phyloP scores from a whole-genome alignment of 371 early-diverging fungal species.

The Smittium culicis region DNA sequence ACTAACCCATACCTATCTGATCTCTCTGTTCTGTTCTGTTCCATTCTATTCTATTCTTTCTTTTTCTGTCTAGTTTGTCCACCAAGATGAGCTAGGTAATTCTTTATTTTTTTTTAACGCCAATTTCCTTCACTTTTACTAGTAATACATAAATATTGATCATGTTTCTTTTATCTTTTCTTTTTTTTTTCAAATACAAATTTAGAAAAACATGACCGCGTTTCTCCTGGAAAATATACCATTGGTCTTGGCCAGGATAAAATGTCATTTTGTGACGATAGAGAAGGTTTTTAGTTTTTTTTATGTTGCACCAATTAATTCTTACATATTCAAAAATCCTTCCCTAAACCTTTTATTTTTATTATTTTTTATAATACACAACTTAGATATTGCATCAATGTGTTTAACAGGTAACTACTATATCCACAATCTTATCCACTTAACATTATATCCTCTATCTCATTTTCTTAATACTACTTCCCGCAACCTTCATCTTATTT shows the following conservation, averaged over 20 bases:
- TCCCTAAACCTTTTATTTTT: not conserved
- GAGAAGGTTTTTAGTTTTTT: conserved; percentile 46
- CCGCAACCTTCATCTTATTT: too few relatives aligned
- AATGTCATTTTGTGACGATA: conserved; percentile 91
- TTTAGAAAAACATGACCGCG: conserved; percentile 77
- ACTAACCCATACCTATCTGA: too few relatives aligned
- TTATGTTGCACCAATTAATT: not conserved
- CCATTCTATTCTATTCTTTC: too few relatives aligned
- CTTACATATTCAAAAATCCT: conserved; percentile 3
- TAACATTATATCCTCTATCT: too few relatives aligned
- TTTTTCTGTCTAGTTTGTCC: conserved; percentile 50
- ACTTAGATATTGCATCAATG: conserved; percentile 84
- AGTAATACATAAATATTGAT: not conserved
- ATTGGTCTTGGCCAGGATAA: conserved; percentile 90
- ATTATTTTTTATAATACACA: not conserved
- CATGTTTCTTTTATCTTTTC: not conserved
- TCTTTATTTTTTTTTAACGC: not conserved
- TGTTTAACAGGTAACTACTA: conserved; percentile 50
- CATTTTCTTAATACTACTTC: too few relatives aligned
- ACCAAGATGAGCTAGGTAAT: conserved; percentile 49
- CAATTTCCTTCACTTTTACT: not conserved
- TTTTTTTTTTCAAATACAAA: conserved; percentile 9
- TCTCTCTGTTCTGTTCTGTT: too few relatives aligned
- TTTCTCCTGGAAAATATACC: conserved; percentile 91
- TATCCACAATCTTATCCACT: not conserved